Evolutionary conservation across 2,329 filamentous ascomycete genomes (phyloP), one percentile per base, ranked within the genome.

Genomic region (Penicillium decumbens): DNA sequence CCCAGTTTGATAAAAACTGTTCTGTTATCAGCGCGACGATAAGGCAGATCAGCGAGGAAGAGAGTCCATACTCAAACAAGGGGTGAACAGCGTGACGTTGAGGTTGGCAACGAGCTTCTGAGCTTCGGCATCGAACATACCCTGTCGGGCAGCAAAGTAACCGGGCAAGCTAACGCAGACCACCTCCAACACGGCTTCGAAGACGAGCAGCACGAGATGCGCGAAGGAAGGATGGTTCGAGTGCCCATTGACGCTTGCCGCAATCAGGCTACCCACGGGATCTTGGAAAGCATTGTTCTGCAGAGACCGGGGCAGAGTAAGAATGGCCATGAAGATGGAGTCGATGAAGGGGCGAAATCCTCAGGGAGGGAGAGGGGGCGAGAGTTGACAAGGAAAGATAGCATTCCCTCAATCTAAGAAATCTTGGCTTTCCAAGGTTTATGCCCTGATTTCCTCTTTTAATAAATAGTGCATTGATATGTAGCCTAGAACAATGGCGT

Each of bases 91-190:
- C 75, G 88, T 88, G 51, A 96, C 90, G 70, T 98, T 98, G 60
- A 98, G 78, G 66, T 98, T 96, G 46, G 93, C 92, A 43, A 96
- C 79, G 66, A 98, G 95, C 72, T 96, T 97, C 71, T 98, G 93
- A 69, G 91, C 88, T 44, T 95, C 90, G 56, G 89, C 89, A 72
- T 95, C 89, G 72, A 98, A 97, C 74, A 95, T 88, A 67, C 93
- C 93, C 62, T 89, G 79, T 33, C 87, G 79, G 10, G 93, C 93
- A 46, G 96, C 84, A 56, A 98, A 86, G 72, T 96, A 98, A 25
- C 93, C 93, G 0, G 93, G 93, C 59, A 96, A 73, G 69, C 88
- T 92, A 68, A 98, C 91, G 67, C 91, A 97, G 43, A 98, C 87
- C 23, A 97, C 92, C 67, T 96, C 90, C 64, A 96, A 78, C 25